Evolutionary conservation across 805 yeast genomes (phyloP), one percentile per base, ranked within the genome.

Genomic region (Blastobotrys peoriensis): DNA sequence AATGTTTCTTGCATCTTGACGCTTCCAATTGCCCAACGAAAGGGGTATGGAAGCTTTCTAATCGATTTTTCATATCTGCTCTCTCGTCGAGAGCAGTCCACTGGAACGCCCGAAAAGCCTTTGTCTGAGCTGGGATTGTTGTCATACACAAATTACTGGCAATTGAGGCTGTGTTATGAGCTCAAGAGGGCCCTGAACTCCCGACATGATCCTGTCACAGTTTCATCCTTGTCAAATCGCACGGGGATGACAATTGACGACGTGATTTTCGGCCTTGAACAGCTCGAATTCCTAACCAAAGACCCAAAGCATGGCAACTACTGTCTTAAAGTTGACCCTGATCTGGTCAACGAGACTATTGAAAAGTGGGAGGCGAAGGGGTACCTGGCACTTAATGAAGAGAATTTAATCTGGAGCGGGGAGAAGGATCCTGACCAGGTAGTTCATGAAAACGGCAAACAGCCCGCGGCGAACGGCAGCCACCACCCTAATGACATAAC

Each of bases 71-170:
- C 96, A 45, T 93, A 93, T 59, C 64, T 88, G 15, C 65, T 93
- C 39, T 76, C 93, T 1, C 69, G 83, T 41, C 71, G 77, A 46
- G 97, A 91, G 60, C 79, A 74, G 54, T 82, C 81, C 50, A 74
- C 75, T 45, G 98, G 98, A 0, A 85, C 97, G 0, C 98, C 98
- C 0, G 98, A 93, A 57, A 91, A 89, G 58, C 98, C 98, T 0
- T 69, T 91, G 46, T 82, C 93, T 53, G 89, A 84, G 51, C 66
- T 91, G 44, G 98, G 98, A 0, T 66, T 88, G 41, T 63, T 84
- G 23, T 84, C 96, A 48, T 93, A 91, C 62, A 68, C 94, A 50
- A 84, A 79, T 54, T 91, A 84, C 62, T 93, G 98, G 98, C 81
- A 76, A 53, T 65, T 78, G 1, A 70, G 81, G 3, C 66, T 87